Evolutionary conservation across 345 rosid species (phyloP).

Genomic region (Eucalyptus tenuipes): DNA sequence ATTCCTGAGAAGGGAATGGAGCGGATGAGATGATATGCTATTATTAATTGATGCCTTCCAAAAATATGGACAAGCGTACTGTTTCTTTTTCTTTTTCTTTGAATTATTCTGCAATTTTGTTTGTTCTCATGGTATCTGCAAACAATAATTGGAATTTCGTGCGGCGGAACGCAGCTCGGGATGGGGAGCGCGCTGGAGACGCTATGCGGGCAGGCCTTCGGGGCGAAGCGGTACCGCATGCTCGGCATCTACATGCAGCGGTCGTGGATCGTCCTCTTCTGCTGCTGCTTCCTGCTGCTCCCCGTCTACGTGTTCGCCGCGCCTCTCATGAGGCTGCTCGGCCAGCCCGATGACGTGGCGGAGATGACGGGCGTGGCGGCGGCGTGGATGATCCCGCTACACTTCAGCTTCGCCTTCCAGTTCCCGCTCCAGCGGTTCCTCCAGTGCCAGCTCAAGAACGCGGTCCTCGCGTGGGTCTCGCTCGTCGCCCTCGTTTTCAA

Average conservation of each 20-base stretch:
- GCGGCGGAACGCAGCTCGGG: not conserved
- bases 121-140: not conserved
- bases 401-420: conserved; percentile 33
- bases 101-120: not conserved
- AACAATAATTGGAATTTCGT: not conserved
- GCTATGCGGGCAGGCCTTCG: conserved; percentile 1
- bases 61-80: not conserved
- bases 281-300: not conserved
- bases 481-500: conserved; percentile 7
- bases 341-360: conserved; percentile 29
- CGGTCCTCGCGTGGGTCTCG: conserved; percentile 17
- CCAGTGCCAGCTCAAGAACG: conserved; percentile 28
- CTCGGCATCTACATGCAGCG: not conserved
- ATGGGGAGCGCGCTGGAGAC: conserved; percentile 6
- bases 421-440: conserved; percentile 30
- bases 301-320: not conserved
- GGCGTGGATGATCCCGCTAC: conserved; percentile 19
- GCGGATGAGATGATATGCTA: not conserved
- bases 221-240: conserved; percentile 2
- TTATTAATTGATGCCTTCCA: not conserved
- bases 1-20: not conserved
- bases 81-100: too few relatives aligned
- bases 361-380: conserved; percentile 20
- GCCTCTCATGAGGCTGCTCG: not conserved
- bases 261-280: not conserved